Percentiles rank a stretch among this genome's conserved stretches.
phyloP scores from a whole-genome alignment of 2,329 filamentous ascomycete genomes.

The Fusarium heterosporum region DNA sequence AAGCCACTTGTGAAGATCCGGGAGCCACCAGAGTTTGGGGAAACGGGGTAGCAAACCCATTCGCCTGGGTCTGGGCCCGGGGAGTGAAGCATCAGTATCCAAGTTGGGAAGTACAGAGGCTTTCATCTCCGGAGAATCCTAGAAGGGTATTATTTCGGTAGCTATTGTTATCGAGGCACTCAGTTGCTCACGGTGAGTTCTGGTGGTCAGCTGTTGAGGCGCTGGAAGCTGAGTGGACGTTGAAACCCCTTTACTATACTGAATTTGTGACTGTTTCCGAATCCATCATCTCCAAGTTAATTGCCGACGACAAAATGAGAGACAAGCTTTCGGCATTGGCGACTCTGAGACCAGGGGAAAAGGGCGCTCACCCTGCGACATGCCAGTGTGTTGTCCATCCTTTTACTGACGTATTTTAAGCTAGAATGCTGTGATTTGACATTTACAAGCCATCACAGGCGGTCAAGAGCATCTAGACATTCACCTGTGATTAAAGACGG shows the following conservation, averaged over 20 bases:
- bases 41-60: conserved; percentile 21
- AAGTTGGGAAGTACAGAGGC: conserved; percentile 10
- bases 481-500: neutral
- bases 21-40: conserved; percentile 43
- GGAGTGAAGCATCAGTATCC: neutral
- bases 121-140: conserved; percentile 29
- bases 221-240: neutral
- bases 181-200: neutral
- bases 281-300: conserved; percentile 1
- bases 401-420: neutral
- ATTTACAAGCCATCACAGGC: neutral
- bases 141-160: conserved; percentile 18
- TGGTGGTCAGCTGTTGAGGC: neutral
- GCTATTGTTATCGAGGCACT: conserved; percentile 20
- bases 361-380: conserved; percentile 29
- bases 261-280: neutral
- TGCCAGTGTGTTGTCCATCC: conserved; percentile 18
- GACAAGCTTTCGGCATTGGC: conserved; percentile 25
- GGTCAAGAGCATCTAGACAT: conserved; percentile 10
- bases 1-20: conserved; percentile 46
- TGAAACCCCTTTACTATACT: neutral
- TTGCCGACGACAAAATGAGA: conserved; percentile 1
- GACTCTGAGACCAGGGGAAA: conserved; percentile 5
- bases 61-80: conserved; percentile 4
- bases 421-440: conserved; percentile 8